Conservation (phyloP, 2,329 filamentous ascomycete species). For the Nemania sp. region DNA sequence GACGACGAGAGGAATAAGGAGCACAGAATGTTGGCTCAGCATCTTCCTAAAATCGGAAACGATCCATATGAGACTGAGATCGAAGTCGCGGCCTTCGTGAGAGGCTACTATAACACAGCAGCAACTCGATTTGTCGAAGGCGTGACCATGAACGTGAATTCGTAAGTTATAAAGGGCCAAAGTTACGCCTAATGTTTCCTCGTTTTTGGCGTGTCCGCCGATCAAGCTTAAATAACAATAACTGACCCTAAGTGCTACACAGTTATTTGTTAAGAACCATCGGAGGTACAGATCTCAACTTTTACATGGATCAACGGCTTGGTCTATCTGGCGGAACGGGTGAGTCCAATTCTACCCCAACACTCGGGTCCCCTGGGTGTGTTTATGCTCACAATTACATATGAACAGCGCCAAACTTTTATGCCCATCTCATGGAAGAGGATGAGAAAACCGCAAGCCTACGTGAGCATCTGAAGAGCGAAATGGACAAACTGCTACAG, state of each 20-base stretch:
- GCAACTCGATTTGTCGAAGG: slow-evolving; percentile 66
- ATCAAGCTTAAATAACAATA: not conserved
- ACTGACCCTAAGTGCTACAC: not conserved
- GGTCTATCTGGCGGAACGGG: slow-evolving; percentile 34
- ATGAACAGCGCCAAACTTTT: slow-evolving; percentile 41
- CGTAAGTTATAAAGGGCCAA: slow-evolving; percentile 13
- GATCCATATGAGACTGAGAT: slow-evolving; percentile 67
- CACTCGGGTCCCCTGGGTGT: not conserved
- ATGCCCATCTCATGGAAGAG: slow-evolving; percentile 54
- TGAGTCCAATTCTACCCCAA: slow-evolving; percentile 29
- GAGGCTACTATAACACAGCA: slow-evolving; percentile 72
- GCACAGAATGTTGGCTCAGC: slow-evolving; percentile 46
- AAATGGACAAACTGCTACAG: slow-evolving; percentile 52
- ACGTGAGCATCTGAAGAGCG: slow-evolving; percentile 48
- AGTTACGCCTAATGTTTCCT: not conserved
- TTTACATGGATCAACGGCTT: slow-evolving; percentile 36
- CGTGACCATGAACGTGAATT: slow-evolving; percentile 42
- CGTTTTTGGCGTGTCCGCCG: too few species aligned
- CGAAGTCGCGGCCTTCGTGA: slow-evolving; percentile 63
- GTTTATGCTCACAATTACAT: not conserved
- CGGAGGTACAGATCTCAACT: slow-evolving; percentile 31
- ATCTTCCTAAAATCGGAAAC: slow-evolving; percentile 53
- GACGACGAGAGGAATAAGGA: slow-evolving; percentile 54
- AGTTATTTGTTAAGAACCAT: slow-evolving; percentile 36
- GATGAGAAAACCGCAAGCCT: slow-evolving; percentile 49